Evolutionary conservation across 2,329 filamentous ascomycete species (phyloP).

Genomic region (Aspergillus brunneoviolaceus): DNA sequence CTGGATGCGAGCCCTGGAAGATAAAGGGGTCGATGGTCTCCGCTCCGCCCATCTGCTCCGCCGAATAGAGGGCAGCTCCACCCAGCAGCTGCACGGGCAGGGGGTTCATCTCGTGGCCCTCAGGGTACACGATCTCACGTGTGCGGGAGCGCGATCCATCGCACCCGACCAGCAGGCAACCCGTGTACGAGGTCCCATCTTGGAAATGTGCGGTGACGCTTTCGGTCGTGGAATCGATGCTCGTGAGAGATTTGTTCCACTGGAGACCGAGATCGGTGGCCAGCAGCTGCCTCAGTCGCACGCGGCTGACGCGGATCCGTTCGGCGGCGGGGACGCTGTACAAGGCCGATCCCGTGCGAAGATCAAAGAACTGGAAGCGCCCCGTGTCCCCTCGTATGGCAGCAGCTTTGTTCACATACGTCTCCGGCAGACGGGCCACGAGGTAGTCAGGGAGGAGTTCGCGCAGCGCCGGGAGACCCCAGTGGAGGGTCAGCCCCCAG

Average conservation of each 20-base stretch:
- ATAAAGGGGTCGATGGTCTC: conserved; percentile 54
- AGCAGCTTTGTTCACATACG: conserved; percentile 56
- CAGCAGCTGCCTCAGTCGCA: conserved; percentile 49
- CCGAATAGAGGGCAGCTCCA: conserved; percentile 43
- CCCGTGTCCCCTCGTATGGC: conserved; percentile 50
- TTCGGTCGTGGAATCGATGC: conserved; percentile 35
- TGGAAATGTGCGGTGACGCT: conserved; percentile 48
- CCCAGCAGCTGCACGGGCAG: conserved; percentile 54
- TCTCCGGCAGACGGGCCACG: conserved; percentile 47
- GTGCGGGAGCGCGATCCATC: conserved; percentile 52
- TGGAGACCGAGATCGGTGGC: conserved; percentile 49
- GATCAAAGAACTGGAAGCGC: conserved; percentile 57
- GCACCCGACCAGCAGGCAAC: conserved; percentile 51
- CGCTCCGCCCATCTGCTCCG: conserved; percentile 45
- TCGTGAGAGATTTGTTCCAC: conserved; percentile 40
- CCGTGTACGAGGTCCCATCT: conserved; percentile 45
- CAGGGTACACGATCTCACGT: conserved; percentile 35
- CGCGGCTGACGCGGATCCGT: conserved; percentile 51
- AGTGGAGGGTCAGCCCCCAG: conserved; percentile 66
- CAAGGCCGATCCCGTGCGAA: conserved; percentile 51
- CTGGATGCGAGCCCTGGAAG: conserved; percentile 55
- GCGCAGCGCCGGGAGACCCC: conserved; percentile 56
- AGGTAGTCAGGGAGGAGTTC: conserved; percentile 53
- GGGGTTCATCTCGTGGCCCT: conserved; percentile 31
- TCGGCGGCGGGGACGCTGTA: conserved; percentile 48